Base-by-base conservation (phyloP, 2,329 filamentous ascomycete species). In the Colletotrichum liriopes region DNA sequence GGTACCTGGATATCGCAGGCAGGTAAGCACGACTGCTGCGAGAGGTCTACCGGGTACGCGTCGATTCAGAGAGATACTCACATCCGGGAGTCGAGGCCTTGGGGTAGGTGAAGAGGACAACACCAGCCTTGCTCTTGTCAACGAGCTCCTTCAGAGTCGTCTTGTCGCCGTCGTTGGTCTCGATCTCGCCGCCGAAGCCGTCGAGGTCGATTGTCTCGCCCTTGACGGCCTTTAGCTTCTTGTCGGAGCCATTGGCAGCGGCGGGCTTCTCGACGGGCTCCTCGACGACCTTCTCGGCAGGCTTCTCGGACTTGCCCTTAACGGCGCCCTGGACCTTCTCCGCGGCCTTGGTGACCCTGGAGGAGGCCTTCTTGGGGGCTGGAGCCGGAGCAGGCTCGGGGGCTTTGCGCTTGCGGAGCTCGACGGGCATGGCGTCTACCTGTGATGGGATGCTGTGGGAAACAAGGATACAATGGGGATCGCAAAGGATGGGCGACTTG, bases 71-170 rank as follows among this genome's bases (percentile, higher is more conserved):
- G 52, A 26, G 70, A n/a, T 67, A 81, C 94, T 90, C 91, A 98
- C 96, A 98, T 74, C 96, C 96, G 47, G 94, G 94, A 29, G 96
- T 99, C 37, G 93, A 96, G 16, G 96, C 96, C 84, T 93, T 97
- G 71, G 96, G 96, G 80, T 98, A 98, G 41, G 95, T 98, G 82
- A 99, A 98, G 39, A 98, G 85, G 43, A 98, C 94, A 54, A 98
- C 93, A 35, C 96, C 96, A 45, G 89, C 87, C 84, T 94, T 92
- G 88, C 95, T 97, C 79, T 93, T 89, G 63, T 94, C 92, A 60
- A 98, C 89, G 32, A 99, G 90, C 77, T 91, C 87, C 84, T 94
- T 93, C 71, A 99, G 86, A 1, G 91, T 94, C 7, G 93, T 95
- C 84, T 93, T 93, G 65, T 88, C 85, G 77, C 95, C 95, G 75